phyloP scores from a whole-genome alignment of 2,329 filamentous ascomycete species.

The Exophiala aquamarina region DNA sequence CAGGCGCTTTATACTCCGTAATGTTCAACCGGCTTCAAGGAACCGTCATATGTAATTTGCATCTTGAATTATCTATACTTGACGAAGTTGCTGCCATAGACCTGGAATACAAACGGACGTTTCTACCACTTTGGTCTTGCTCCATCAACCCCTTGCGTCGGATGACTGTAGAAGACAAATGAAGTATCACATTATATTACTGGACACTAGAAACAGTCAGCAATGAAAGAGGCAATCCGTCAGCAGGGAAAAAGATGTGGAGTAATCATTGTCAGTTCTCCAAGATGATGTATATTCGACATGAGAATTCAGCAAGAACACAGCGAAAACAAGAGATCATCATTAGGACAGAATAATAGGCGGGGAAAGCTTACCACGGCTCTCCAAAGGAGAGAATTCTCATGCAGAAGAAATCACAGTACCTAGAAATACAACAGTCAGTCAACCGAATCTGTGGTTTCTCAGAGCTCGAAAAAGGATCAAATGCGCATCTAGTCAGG shows the following conservation, averaged over 20 bases:
- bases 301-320: slow-evolving; percentile 64
- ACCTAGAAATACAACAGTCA: slow-evolving; percentile 14
- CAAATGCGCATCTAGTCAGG: slow-evolving; percentile 40
- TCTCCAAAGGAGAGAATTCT: slow-evolving; percentile 1
- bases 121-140: too few species aligned
- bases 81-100: too few species aligned
- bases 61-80: too few species aligned
- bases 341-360: slow-evolving; percentile 38
- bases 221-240: too few species aligned
- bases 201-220: neutral
- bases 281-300: slow-evolving; percentile 65
- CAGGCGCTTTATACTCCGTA: too few species aligned
- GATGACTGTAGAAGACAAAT: too few species aligned
- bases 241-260: neutral
- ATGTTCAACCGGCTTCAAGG: too few species aligned
- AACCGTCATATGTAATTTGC: too few species aligned
- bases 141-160: too few species aligned
- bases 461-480: slow-evolving; percentile 31
- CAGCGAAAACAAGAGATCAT: slow-evolving; percentile 64
- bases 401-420: slow-evolving; percentile 9
- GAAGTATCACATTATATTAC: too few species aligned
- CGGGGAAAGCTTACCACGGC: slow-evolving; percentile 2
- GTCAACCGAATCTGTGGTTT: slow-evolving; percentile 23
- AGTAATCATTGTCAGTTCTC: slow-evolving; percentile 55
- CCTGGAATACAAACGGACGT: too few species aligned